Evolutionary conservation across 75 land plant genomes (phyloP).

Genomic region (Chamaecyparis obtusa): DNA sequence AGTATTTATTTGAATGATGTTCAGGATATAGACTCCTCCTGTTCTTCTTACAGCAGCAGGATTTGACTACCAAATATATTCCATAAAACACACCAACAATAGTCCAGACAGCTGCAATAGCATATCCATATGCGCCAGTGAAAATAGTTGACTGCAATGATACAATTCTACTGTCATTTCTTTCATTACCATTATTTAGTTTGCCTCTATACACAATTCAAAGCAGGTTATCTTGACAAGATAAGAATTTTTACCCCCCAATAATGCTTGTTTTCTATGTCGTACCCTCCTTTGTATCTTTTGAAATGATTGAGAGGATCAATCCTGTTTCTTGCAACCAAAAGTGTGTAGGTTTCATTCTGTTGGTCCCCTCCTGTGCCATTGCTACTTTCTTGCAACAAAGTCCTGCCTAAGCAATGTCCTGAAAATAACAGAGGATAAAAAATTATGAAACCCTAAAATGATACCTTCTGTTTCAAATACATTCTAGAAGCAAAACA

Average conservation of each 20-base stretch:
- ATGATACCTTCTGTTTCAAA: not conserved
- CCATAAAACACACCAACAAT: constrained; percentile 40
- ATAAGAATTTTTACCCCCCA: constrained; percentile 55
- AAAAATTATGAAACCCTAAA: not conserved
- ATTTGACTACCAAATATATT: constrained; percentile 19
- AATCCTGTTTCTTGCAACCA: constrained; percentile 19
- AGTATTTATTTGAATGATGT: constrained; percentile 20
- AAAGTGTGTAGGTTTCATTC: not conserved
- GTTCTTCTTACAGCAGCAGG: constrained; percentile 19
- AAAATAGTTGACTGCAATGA: constrained; percentile 46
- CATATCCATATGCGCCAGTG: constrained; percentile 66
- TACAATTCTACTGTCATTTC: not conserved
- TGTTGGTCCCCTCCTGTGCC: not conserved
- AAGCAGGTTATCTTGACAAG: not conserved
- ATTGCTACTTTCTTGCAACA: not conserved
- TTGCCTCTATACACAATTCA: not conserved
- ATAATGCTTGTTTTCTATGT: constrained; percentile 67
- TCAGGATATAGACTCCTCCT: constrained; percentile 15
- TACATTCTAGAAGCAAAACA: not conserved
- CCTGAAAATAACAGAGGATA: not conserved
- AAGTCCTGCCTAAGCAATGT: not conserved
- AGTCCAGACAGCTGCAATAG: constrained; percentile 55
- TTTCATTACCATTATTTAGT: not conserved
- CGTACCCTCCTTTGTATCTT: constrained; percentile 65
- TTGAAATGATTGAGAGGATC: constrained; percentile 59